Evolutionary conservation across 805 yeast species (phyloP).

Genomic region (Vanderwaltozyma verrucispora): DNA sequence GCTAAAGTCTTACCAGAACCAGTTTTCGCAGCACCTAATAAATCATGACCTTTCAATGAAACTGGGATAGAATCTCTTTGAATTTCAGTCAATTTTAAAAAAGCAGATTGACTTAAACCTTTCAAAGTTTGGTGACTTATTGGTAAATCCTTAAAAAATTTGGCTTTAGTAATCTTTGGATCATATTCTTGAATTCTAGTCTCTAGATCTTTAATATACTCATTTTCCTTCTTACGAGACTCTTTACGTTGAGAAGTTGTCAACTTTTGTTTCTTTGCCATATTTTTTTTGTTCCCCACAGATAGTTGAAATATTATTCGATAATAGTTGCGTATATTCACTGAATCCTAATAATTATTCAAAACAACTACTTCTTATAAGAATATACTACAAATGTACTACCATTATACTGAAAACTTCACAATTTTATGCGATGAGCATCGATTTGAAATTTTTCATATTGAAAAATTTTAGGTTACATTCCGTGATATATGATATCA

Average conservation of each 20-base stretch:
- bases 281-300: too few species aligned
- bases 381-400: too few species aligned
- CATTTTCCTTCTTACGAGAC: constrained; percentile 29
- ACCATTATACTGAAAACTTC: not conserved
- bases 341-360: too few species aligned
- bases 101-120: constrained; percentile 75
- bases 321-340: too few species aligned
- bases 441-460: not conserved
- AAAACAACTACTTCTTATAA: too few species aligned
- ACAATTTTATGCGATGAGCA: constrained; percentile 9
- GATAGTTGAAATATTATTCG: too few species aligned
- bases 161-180: constrained; percentile 28
- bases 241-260: constrained; percentile 31
- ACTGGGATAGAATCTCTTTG: constrained; percentile 71
- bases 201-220: constrained; percentile 35
- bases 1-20: constrained; percentile 83
- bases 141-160: constrained; percentile 71
- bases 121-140: constrained; percentile 49
- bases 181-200: constrained; percentile 46
- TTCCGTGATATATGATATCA: constrained; percentile 1
- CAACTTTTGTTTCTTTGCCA: constrained; percentile 31
- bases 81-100: constrained; percentile 71
- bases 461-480: not conserved
- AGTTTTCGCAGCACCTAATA: constrained; percentile 82
- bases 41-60: constrained; percentile 66